Conservation (phyloP, 2,329 filamentous ascomycete species). For the Zelopaecilomyces penicillatus region DNA sequence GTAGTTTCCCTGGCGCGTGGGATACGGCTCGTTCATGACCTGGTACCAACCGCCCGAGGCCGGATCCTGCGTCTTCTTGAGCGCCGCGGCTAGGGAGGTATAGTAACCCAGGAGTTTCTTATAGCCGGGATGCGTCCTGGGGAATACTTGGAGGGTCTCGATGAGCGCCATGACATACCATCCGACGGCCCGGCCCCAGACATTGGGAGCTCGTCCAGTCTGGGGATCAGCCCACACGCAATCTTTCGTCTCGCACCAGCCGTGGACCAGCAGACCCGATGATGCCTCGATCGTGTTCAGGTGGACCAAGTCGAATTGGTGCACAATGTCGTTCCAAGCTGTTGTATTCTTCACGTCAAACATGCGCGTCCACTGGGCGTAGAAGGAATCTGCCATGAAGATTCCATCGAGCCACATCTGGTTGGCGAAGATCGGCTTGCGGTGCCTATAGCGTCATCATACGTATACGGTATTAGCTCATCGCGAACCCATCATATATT, state of each 20-base stretch:
- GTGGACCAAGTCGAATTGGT: slow-evolving; percentile 39
- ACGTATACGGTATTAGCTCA: background rate
- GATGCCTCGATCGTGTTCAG: slow-evolving; percentile 29
- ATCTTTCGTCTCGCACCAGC: slow-evolving; percentile 39
- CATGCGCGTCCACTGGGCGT: slow-evolving; percentile 30
- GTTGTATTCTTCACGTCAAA: slow-evolving; percentile 29
- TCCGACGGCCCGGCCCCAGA: slow-evolving; percentile 44
- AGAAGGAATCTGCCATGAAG: slow-evolving; percentile 40
- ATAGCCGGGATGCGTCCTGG: slow-evolving; percentile 27
- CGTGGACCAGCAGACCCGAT: slow-evolving; percentile 41
- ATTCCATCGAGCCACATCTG: slow-evolving; percentile 53
- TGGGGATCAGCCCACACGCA: slow-evolving; percentile 42
- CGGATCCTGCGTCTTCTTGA: slow-evolving; percentile 33
- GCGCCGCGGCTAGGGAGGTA: slow-evolving; percentile 29
- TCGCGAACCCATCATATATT: background rate
- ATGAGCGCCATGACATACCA: slow-evolving; percentile 47
- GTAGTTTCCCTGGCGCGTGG: slow-evolving; percentile 44
- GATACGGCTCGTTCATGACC: slow-evolving; percentile 43
- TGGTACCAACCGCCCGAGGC: slow-evolving; percentile 46
- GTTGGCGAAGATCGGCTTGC: slow-evolving; percentile 35
- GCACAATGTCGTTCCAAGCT: slow-evolving; percentile 35
- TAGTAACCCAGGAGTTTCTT: slow-evolving; percentile 31
- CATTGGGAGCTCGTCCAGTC: slow-evolving; percentile 41
- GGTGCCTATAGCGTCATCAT: slow-evolving; percentile 22
- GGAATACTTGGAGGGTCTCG: slow-evolving; percentile 40